Conservation (phyloP, 176 grass and related monocot genomes). For the Aegilops sharonensis region DNA sequence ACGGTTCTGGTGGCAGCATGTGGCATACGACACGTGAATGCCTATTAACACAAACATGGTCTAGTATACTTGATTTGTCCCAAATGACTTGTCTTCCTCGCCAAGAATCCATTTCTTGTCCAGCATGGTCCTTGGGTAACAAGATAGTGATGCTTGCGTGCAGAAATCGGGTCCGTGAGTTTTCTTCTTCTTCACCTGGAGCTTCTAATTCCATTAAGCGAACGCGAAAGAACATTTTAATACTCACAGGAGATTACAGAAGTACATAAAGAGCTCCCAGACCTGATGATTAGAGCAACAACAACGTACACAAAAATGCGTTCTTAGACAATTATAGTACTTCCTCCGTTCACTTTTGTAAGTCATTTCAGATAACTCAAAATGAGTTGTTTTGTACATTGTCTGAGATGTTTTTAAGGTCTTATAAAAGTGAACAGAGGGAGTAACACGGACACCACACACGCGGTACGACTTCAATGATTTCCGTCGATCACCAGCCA, state of each 20-base stretch:
- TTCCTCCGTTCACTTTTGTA: too few species aligned
- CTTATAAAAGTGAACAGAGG: too few species aligned
- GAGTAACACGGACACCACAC: neutral
- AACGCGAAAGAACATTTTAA: neutral
- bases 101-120: neutral
- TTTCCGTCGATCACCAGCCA: neutral
- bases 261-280: too few species aligned
- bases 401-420: too few species aligned
- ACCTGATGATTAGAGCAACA: neutral
- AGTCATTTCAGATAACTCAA: too few species aligned
- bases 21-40: too few species aligned
- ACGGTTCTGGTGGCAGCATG: too few species aligned
- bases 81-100: neutral
- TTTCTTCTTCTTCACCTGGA: neutral
- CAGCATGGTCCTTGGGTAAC: neutral
- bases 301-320: too few species aligned
- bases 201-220: neutral
- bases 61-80: too few species aligned
- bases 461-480: neutral
- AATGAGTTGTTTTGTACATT: too few species aligned
- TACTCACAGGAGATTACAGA: neutral
- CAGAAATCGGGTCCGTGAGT: neutral
- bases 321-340: too few species aligned
- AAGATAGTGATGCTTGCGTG: neutral
- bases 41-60: too few species aligned